Base-by-base conservation (phyloP, 2,329 filamentous ascomycete species). In the Alternaria arbusti region DNA sequence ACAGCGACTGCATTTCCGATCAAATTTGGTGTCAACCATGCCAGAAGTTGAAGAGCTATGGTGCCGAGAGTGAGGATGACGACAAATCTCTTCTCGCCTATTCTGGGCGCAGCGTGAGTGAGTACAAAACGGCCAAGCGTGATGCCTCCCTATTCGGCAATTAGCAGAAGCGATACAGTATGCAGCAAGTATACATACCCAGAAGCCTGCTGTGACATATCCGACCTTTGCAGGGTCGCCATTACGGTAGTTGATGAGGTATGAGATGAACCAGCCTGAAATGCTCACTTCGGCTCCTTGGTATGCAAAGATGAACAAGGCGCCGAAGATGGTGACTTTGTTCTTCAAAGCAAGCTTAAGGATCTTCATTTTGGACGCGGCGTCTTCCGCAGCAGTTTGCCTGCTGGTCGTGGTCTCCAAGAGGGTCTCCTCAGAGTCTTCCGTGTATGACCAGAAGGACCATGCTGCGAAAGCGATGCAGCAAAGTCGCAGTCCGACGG, bases 221-320 rank as follows among this genome's bases (percentile, higher is more conserved):
- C 93, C 93, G 17, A 96, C 91, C 4, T 86, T 84, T 0, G 86
- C 83, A 7, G 91, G 91, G 70, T 91, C 85, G 13, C 91, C 92
- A 60, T 88, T 83, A 40, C 92, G 89, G 66, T 89, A 87, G 54
- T 86, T 86, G 78, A 96, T 93, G 43, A 96, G 83, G 82, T 94
- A 96, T 3, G 91, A 93, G 65, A 95, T 93, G 52, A 95, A 90
- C 93, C 93, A 96, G 57, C 93, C 92, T 0, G 90, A 92, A 67
- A 95, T 92, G 13, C 89, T 90, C 15, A 96, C 92, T 79, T 96
- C 93, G 36, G 91, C 90, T 32, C 92, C 93, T 79, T 96, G 92
- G 78, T 97, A 96, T 25, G 89, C 88, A 77, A 96, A 96, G 78
- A 96, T 91, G 82, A 96, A 96, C 10, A 93, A 78, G 0, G 92